These are phyloP conservation scores for Sungouiozyma intestinalis DNA, from an alignment of 805 yeast species.

Conservation along the genomic window DNA sequence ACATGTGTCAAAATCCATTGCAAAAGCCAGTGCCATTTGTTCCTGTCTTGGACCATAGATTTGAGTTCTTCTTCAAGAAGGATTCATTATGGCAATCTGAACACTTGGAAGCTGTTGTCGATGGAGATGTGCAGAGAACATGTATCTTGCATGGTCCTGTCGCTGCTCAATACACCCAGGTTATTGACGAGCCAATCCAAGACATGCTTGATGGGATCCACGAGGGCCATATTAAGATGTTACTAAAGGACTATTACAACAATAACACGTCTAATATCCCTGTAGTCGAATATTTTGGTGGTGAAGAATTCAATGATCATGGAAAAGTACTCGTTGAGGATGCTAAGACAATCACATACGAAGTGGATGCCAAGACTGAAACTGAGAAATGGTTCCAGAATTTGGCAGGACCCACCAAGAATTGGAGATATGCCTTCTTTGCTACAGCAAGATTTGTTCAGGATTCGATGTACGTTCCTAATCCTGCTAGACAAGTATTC, in stretches of 20 bases:
- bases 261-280: constrained; percentile 71
- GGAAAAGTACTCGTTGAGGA: constrained; percentile 32
- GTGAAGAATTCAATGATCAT: constrained; percentile 30
- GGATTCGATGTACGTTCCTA: constrained; percentile 65
- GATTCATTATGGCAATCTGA: constrained; percentile 99
- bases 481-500: constrained; percentile 72
- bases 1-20: constrained; percentile 65
- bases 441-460: constrained; percentile 74
- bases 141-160: constrained; percentile 98
- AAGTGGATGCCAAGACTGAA: constrained; percentile 29
- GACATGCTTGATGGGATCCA: constrained; percentile 82
- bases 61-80: constrained; percentile 94
- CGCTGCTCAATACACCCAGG: constrained; percentile 83
- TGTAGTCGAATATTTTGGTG: constrained; percentile 80
- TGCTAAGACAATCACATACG: constrained; percentile 27
- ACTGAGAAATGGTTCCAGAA: constrained; percentile 60
- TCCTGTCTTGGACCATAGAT: constrained; percentile 88
- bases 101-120: constrained; percentile 91
- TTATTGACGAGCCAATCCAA: constrained; percentile 86
- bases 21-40: constrained; percentile 98
- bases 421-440: constrained; percentile 90
- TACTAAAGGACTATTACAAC: constrained; percentile 58
- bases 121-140: constrained; percentile 94
- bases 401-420: constrained; percentile 66
- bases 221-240: constrained; percentile 71